Base-by-base conservation (phyloP, 176 grass and related monocot species). In the Rhynchospora pubera region DNA sequence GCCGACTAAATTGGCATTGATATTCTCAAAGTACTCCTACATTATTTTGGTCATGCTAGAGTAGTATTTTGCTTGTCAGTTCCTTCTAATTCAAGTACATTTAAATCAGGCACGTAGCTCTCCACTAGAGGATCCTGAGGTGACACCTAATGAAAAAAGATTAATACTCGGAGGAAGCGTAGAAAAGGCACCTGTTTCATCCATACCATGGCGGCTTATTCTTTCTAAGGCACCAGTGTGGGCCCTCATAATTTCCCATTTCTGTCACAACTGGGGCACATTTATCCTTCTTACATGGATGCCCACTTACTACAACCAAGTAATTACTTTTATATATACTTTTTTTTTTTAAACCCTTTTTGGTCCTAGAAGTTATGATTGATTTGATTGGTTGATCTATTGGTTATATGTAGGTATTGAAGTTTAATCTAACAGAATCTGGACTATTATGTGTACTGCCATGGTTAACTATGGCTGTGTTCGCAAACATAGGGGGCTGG, bases 261-360 rank as follows among this genome's bases (percentile, higher is more conserved):
- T 98, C 68, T 98, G 95, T 73, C 95, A 98, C 75, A 98, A 98
- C 79, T 98, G 92, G 96, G 96, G 96, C 82, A 98, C 96, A 52
- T 98, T 94, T 83, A 98, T 98, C 57, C 90, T 98, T 83, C 89
- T 98, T 57, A 94, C 96, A 34, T 98, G 96, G 96, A 98, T 98
- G 96, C 96, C 96, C 48, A 98, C 96, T 45, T 98, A 98, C 86
- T 98, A 98, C 82, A 98, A 95, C 30, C 96, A 98, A 93, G 96
- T 95, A 84, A 44, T 70, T 82, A 14, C 15, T 45, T 67, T 10
- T 73, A 14, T 4, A 77, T 76, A 8, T 26, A n/a, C n/a, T n/a
- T n/a, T 58, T 28, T 21, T 48, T 45, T 2, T 46, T 87, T 78
- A 26, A 76, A 76, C 5, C 19, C 23, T 8, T 30, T 61, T 23